Base-by-base conservation (phyloP, 352 stramenopile species). In the Phytophthora quininea region DNA sequence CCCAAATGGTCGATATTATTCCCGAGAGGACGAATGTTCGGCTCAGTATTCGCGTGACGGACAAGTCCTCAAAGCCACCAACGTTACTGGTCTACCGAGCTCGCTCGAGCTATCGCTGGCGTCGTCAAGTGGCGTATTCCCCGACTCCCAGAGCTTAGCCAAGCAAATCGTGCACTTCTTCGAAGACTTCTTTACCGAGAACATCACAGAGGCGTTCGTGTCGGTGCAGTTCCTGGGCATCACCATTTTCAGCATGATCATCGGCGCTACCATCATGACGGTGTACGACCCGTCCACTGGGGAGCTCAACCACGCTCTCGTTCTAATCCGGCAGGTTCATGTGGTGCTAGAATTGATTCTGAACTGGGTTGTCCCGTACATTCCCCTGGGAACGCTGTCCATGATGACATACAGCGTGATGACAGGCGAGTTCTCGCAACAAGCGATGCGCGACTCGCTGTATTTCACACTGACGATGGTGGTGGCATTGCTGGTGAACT, bases 271-370 rank as follows among this genome's bases (percentile, higher is more conserved):
- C 10, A 69, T 89, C 47, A 76, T 88, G 45, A 57, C 75, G 7
- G 72, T 77, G 27, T 84, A 88, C 50, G 83, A 89, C 48, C 68
- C 69, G 8, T 45, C 62, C 10, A 69, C 67, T 48, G 61, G 73
- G 10, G 73, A 84, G 62, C 61, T 67, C 12, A 90, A 89, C 54
- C 73, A 88, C 62, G 69, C 73, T 30, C 79, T 85, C 19, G 65
- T 89, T 27, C 67, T 91, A 4, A 73, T 89, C 40, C 78, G 81
- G 52, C 83, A 91, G 59, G 55, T 88, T 7, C 61, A 88, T 52
- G 50, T 88, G 19, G 79, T 90, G 54, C 69, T 89, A 24, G 83
- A 89, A 54, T 73, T 87, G 58, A 83, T 89, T n/a, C 67, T 91
- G 40, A 91, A 89, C 67, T 91, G 80, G 77, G 33, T 89, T 12